These are phyloP conservation scores for Penicillium sp. DNA, from an alignment of 2,329 filamentous ascomycete species.

Conservation along the genomic window DNA sequence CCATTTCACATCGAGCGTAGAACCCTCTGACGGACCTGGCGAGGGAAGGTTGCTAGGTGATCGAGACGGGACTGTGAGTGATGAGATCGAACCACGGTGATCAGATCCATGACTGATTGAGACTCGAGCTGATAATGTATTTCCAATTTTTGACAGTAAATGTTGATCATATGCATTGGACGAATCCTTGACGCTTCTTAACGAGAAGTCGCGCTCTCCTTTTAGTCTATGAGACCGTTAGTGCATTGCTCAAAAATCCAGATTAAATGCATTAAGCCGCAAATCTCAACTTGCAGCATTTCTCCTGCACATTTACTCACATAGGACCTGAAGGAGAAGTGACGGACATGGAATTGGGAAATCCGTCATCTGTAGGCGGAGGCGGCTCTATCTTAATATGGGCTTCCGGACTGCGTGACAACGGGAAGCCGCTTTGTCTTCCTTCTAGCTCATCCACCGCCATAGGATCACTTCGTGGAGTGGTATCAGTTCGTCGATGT, in stretches of 20 bases:
- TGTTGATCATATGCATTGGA: slow-evolving; percentile 65
- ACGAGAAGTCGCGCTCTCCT: slow-evolving; percentile 61
- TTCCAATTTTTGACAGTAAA: slow-evolving; percentile 62
- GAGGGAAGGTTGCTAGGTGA: slow-evolving; percentile 33
- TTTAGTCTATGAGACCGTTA: slow-evolving; percentile 49
- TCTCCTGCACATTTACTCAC: slow-evolving; percentile 23
- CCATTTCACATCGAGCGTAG: slow-evolving; percentile 40
- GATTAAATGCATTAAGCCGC: neutral
- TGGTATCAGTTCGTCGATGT: slow-evolving; percentile 38
- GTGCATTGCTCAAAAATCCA: neutral
- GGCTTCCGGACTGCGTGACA: slow-evolving; percentile 35
- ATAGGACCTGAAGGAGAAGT: slow-evolving; percentile 31
- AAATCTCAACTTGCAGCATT: neutral
- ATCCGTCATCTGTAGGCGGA: slow-evolving; percentile 32
- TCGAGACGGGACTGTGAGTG: slow-evolving; percentile 36
- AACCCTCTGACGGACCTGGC: slow-evolving; percentile 31
- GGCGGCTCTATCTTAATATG: slow-evolving; percentile 39
- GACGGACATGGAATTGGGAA: slow-evolving; percentile 34
- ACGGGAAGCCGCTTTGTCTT: slow-evolving; percentile 27
- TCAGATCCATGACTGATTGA: slow-evolving; percentile 36
- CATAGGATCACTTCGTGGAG: slow-evolving; percentile 38
- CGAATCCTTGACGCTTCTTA: slow-evolving; percentile 58
- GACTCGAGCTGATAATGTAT: slow-evolving; percentile 56
- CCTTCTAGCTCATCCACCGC: slow-evolving; percentile 38
- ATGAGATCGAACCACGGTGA: slow-evolving; percentile 29